Base-by-base conservation (phyloP, 352 stramenopile species). In the Globisporangium splendens region DNA sequence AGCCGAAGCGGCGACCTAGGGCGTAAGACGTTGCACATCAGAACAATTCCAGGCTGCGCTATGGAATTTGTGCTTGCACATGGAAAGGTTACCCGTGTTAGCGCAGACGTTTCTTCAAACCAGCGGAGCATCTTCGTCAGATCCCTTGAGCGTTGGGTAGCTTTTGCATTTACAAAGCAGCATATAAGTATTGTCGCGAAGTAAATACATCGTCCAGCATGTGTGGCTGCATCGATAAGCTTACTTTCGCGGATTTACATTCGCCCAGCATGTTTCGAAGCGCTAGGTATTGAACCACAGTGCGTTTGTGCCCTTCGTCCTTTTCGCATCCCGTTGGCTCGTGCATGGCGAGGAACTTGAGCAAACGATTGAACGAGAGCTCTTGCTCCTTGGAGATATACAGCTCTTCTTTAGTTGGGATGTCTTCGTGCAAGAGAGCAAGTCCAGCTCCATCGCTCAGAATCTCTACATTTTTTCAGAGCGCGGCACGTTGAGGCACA, bases 261-360 rank as follows among this genome's bases (percentile, higher is more conserved):
- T 86, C 71, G 4, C 72, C 56, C 11, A 89, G 62, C 70, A 91
- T 81, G 15, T 63, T 65, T 42, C 69, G 72, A 3, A 91, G 51
- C 8, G 69, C 71, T 1, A 89, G 60, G 46, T 87, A 89, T 0
- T 75, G 73, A 17, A 89, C 60, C 0, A 76, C 69, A 6, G 61
- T 50, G 42, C 70, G 69, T 38, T 89, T 91, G 51, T 86, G 73
- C 8, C 68, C 54, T 21, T 75, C 67, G 17, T 89, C 79, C 31
- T 63, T 75, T 53, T 88, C 75, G 55, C 77, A 64, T 1, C 76
- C 76, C 1, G 76, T 89, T 2, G 79, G 79, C n/a, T 86, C 72
- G 44, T 86, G 63, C 28, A 84, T 31, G n/a, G 61, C 66, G 13
- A 86, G 43, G 28, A 86, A 89, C 47, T 80, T 86, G 41, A 87